phyloP scores from a whole-genome alignment of 441 rosid species.

The Pelargonium myrrhifolium region DNA sequence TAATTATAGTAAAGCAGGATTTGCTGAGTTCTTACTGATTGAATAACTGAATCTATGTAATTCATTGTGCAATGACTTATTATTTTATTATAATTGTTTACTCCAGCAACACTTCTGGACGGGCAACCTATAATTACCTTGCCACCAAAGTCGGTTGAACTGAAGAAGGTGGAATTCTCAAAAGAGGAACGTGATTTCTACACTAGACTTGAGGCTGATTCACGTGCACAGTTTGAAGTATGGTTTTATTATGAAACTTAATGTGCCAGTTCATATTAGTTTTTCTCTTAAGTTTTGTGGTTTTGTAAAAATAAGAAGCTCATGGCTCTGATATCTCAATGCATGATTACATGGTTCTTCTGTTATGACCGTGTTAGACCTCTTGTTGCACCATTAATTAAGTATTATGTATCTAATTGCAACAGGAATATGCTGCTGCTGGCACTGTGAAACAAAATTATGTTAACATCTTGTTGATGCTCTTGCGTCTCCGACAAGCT shows the following conservation, averaged over 20 bases:
- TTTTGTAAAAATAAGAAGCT: neutral
- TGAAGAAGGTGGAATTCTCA: conserved; percentile 73
- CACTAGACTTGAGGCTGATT: conserved; percentile 60
- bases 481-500: conserved; percentile 91
- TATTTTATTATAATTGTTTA: conserved; percentile 14
- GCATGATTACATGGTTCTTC: conserved; percentile 8
- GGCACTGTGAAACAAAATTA: conserved; percentile 90
- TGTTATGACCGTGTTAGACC: neutral
- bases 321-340: neutral
- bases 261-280: neutral
- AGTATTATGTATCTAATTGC: conserved; percentile 7
- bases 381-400: neutral
- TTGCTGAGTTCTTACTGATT: neutral
- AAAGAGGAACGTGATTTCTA: conserved; percentile 77
- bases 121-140: conserved; percentile 70
- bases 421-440: conserved; percentile 89
- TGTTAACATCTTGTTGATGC: conserved; percentile 85
- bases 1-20: neutral
- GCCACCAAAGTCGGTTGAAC: conserved; percentile 62
- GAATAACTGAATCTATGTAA: conserved; percentile 9
- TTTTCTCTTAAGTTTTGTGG: neutral
- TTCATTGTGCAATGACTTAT: conserved; percentile 11
- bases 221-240: conserved; percentile 78
- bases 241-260: conserved; percentile 18
- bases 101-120: conserved; percentile 65